Percentiles rank a stretch among this genome's conserved stretches.
Evolutionary conservation across 2,329 filamentous ascomycete genomes (phyloP).

Genomic region (Microdochium bolleyi): DNA sequence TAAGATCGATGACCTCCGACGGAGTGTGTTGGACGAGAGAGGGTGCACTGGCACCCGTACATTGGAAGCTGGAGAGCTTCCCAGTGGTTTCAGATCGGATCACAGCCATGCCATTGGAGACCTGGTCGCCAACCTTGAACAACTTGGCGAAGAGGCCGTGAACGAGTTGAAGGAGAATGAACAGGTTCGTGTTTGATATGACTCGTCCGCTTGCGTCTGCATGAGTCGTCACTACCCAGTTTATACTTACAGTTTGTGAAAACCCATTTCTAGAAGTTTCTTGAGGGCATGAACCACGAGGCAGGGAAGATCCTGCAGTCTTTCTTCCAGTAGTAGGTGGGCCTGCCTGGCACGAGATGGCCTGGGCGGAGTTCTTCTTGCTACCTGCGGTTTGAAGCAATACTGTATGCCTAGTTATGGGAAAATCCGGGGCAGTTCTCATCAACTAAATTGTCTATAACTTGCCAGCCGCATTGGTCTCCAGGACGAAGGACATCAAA

Average conservation of each 20-base stretch:
- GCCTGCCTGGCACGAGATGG: too few species aligned
- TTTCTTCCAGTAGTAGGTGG: conserved; percentile 7
- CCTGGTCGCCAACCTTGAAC: conserved; percentile 12
- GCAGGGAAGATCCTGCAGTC: conserved; percentile 15
- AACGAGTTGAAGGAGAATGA: conserved; percentile 20
- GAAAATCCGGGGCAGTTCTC: too few species aligned
- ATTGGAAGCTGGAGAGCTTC: conserved; percentile 4
- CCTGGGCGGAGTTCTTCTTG: too few species aligned
- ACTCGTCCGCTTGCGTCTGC: too few species aligned
- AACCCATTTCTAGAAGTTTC: conserved; percentile 19
- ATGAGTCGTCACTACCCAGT: not conserved
- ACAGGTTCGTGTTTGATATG: conserved; percentile 12
- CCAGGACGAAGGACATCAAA: too few species aligned
- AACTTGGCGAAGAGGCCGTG: conserved; percentile 13
- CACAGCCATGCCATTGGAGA: conserved; percentile 7
- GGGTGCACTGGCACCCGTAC: conserved; percentile 1
- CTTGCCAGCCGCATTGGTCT: too few species aligned
- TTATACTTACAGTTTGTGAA: conserved; percentile 14
- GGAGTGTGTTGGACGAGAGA: not conserved
- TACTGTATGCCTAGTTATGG: too few species aligned
- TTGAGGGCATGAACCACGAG: conserved; percentile 17
- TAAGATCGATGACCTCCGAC: conserved; percentile 12
- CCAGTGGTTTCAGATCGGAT: conserved; percentile 11
- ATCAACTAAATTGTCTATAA: too few species aligned
- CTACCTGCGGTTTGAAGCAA: too few species aligned